Percentiles rank a stretch among this genome's conserved stretches.
phyloP scores from a whole-genome alignment of 2,329 filamentous ascomycete genomes.

The Lithohypha guttulata region DNA sequence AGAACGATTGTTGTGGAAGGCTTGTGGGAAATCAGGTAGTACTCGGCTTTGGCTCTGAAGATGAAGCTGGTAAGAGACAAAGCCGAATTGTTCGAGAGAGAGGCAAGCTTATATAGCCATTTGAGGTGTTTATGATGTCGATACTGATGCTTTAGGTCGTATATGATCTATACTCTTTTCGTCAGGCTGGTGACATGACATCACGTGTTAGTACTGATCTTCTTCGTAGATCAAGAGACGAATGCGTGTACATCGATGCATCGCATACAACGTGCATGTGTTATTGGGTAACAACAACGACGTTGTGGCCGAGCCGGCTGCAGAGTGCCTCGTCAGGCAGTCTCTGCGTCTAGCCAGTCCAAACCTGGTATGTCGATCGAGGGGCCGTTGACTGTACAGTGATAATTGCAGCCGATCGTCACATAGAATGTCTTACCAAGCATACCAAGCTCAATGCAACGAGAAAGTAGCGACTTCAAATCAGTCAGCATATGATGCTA shows the following conservation, averaged over 20 bases:
- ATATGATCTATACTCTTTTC: too few species aligned
- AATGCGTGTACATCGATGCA: not conserved
- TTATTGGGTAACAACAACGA: not conserved
- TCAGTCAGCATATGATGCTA: too few species aligned
- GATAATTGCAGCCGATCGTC: not conserved
- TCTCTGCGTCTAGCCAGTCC: not conserved
- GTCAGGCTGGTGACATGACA: too few species aligned
- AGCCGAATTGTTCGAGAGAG: not conserved
- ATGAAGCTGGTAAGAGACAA: not conserved
- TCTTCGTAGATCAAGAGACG: not conserved
- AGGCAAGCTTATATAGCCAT: not conserved
- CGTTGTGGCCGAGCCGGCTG: not conserved
- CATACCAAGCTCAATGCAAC: not conserved
- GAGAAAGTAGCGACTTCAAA: too few species aligned
- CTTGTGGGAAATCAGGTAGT: too few species aligned
- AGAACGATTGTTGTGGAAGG: not conserved
- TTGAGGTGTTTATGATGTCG: too few species aligned
- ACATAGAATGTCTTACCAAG: not conserved
- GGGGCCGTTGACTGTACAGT: not conserved
- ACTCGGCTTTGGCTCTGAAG: conserved; percentile 3
- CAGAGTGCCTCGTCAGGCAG: not conserved
- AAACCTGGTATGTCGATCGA: not conserved
- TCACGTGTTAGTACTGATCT: not conserved
- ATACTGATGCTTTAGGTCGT: too few species aligned
- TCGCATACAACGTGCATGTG: not conserved